Base-by-base conservation (phyloP, 2,329 filamentous ascomycete species). In the Drechslerella coelobrocha region DNA sequence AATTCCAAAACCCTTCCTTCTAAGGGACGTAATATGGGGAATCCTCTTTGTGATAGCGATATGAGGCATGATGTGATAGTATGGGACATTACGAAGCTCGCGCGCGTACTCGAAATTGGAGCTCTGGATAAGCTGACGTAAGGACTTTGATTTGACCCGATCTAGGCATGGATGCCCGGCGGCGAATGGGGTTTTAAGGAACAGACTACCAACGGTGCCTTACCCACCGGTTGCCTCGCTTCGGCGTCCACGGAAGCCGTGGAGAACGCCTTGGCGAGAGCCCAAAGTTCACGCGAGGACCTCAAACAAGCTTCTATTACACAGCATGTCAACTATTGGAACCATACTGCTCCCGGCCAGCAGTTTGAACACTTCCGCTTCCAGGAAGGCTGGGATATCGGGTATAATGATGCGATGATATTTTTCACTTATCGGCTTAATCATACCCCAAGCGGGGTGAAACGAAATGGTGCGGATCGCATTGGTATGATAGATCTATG, bases 401-500 rank as follows among this genome's bases (percentile, higher is more conserved):
- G 84, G 0, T 86, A 82, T 73, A 78, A 78, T n/a, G 85, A 87
- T 77, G 84, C 84, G 0, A 72, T 79, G 57, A 75, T 75, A 0
- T 86, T 87, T 75, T 85, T 63, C 39, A 21, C 37, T 3, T 71
- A 71, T 19, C 27, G 66, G 43, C 37, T 60, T 14, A 71, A 84
- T 68, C 78, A 79, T 1, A 79, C 79, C 72, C 78, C 79, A 31
- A 75, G 76, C 43, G 75, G 79, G 47, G 75, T 81, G 17, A 75
- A 76, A 2, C 77, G 75, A 45, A 47, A 37, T 2, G 80, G 80
- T 1, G 82, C 78, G 5, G 84, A 86, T 75, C 82, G 79, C 74
- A 84, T 87, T 76, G 84, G 84, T 6, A 83, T 81, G 76, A 69
- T 85, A 41, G 84, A 87, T 66, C 73, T 85, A n/a, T 87, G 85